Conservation (phyloP, 2,329 filamentous ascomycete species). For the Fusarium coffeatum region DNA sequence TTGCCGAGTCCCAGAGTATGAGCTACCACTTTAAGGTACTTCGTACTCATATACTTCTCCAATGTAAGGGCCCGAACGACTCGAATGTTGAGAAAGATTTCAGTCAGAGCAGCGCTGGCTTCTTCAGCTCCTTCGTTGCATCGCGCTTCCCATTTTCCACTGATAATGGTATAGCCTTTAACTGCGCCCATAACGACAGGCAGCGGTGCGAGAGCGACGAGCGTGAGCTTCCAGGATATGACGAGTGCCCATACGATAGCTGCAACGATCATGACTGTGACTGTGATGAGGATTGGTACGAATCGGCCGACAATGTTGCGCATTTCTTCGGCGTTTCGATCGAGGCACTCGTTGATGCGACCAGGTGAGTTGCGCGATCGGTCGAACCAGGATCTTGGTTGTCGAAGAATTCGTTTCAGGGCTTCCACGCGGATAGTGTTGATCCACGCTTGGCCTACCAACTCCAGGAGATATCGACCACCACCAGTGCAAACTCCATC, state of each 20-base stretch:
- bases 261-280: slow-evolving; percentile 73
- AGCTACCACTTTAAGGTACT: slow-evolving; percentile 66
- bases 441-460: slow-evolving; percentile 80
- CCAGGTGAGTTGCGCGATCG: slow-evolving; percentile 71
- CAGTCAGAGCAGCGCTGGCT: slow-evolving; percentile 69
- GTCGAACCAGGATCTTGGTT: slow-evolving; percentile 85
- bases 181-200: slow-evolving; percentile 76
- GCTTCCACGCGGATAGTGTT: slow-evolving; percentile 76
- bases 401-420: slow-evolving; percentile 75
- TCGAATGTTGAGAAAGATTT: slow-evolving; percentile 82
- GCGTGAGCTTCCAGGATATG: slow-evolving; percentile 82
- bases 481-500: slow-evolving; percentile 75
- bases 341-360: slow-evolving; percentile 76
- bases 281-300: slow-evolving; percentile 74
- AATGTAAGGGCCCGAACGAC: slow-evolving; percentile 81
- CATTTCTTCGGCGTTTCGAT: slow-evolving; percentile 88
- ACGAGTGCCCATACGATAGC: slow-evolving; percentile 79
- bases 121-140: slow-evolving; percentile 72
- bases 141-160: slow-evolving; percentile 76
- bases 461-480: slow-evolving; percentile 78
- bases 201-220: slow-evolving; percentile 76
- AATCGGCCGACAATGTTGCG: slow-evolving; percentile 84
- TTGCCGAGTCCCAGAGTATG: slow-evolving; percentile 70
- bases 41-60: slow-evolving; percentile 75
- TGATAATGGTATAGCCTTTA: slow-evolving; percentile 72